A percentile compares a stretch with the other conserved stretches of the same genome.
Evolutionary conservation across 2,329 filamentous ascomycete species (phyloP).

Genomic region (Metarhizium robertsii): DNA sequence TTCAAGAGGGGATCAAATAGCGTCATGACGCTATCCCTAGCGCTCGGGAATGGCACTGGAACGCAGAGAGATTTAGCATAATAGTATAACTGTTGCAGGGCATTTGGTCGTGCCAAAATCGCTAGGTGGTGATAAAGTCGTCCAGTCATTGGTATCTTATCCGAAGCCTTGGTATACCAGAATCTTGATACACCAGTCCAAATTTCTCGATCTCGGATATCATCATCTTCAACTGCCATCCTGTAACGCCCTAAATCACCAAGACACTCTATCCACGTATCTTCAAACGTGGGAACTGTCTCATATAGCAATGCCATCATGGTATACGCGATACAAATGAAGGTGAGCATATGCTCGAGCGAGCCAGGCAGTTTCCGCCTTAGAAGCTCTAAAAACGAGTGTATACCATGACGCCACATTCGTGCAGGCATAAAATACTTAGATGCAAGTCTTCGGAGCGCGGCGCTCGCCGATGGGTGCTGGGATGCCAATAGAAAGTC

Average conservation of each 20-base stretch:
- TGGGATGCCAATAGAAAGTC: slow-evolving; percentile 83
- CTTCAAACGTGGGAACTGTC: slow-evolving; percentile 71
- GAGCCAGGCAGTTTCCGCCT: slow-evolving; percentile 65
- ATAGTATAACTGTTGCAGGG: slow-evolving; percentile 61
- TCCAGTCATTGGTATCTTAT: slow-evolving; percentile 65
- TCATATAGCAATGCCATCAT: slow-evolving; percentile 86
- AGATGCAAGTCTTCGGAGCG: slow-evolving; percentile 57
- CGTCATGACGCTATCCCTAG: slow-evolving; percentile 60
- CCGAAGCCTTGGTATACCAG: slow-evolving; percentile 80
- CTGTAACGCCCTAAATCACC: slow-evolving; percentile 75
- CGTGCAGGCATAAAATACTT: slow-evolving; percentile 88
- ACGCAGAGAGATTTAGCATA: slow-evolving; percentile 65
- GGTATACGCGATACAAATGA: slow-evolving; percentile 81
- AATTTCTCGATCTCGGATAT: slow-evolving; percentile 62
- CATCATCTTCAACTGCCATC: slow-evolving; percentile 78
- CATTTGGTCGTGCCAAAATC: slow-evolving; percentile 62
- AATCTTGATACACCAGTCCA: slow-evolving; percentile 74
- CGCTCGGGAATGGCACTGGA: slow-evolving; percentile 55
- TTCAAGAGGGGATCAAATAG: slow-evolving; percentile 52
- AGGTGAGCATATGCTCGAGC: slow-evolving; percentile 81
- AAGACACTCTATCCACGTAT: slow-evolving; percentile 90
- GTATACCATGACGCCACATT: slow-evolving; percentile 92
- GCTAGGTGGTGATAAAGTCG: slow-evolving; percentile 84
- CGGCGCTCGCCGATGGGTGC: slow-evolving; percentile 66
- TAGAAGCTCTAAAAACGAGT: slow-evolving; percentile 71